Evolutionary conservation across 2,329 filamentous ascomycete species (phyloP), one percentile per base, ranked within the genome.

Genomic region (Lecanicillium sp.): DNA sequence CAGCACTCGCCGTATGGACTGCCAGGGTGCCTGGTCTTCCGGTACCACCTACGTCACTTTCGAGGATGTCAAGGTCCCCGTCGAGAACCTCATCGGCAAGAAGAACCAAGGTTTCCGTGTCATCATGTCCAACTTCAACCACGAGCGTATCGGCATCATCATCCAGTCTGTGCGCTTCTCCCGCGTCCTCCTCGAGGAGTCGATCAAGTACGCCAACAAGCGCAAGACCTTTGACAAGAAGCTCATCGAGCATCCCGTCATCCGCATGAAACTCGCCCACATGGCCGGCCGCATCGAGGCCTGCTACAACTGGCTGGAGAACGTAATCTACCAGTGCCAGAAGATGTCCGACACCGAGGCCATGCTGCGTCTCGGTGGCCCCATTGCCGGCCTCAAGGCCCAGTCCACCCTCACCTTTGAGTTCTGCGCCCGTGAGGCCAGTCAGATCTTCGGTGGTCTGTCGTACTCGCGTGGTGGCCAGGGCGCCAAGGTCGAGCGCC

Each of bases 101-200:
- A 85, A 95, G 74, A 95, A 98, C 77, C 86, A 95, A 67, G 93
- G 93, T 32, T 98, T 98, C 81, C 88, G 90, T 72, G 90, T 95
- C 64, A 91, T 98, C 76, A 97, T 97, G 91, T 96, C 89, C 66
- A 96, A 96, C 78, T 96, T 96, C 77, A 97, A 97, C 79, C 93
- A 97, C 77, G 93, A 98, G 74, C 88, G 93, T 54, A 90, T 98
- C 59, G 93, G 93, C 54, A 97, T 98, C 69, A 90, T 97, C 71
- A 97, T 97, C 73, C 93, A 98, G 71, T 95, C 84, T 62, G 68
- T 96, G 55, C 90, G 93, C 62, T 97, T 98, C 79, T 84, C 87
- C 36, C 90, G 93, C 56, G 91, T 97, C 56, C 96, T 90, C 78
- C 95, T 89, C 75, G 91, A 97, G 66, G 93, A 98, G 72, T 87